Base-by-base conservation (phyloP, 495 filamentous ascomycete genomes). In the Lasiosphaeria ovina region DNA sequence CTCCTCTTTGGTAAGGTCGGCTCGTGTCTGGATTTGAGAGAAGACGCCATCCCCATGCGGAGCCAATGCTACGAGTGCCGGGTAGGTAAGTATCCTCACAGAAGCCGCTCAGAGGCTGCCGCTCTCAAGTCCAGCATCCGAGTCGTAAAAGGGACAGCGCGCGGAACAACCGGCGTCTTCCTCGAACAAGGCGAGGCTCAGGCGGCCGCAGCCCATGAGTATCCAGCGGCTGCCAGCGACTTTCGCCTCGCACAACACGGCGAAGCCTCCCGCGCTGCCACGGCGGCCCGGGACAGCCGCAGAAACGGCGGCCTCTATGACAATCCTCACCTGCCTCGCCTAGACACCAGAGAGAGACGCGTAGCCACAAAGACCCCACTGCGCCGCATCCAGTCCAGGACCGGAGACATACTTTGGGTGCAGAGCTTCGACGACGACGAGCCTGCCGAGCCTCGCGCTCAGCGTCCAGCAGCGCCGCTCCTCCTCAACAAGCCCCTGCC, bases 401-500 rank as follows among this genome's bases (percentile, higher is more conserved):
- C 44, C 16, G 44, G 12, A 5, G 44, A 47, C 7, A 47, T 47
- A 9, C 16, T 11, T 4, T 47, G 7, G 8, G 6, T 4, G 11
- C 44, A 11, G 11, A 47, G 11, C 16, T 9, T 9, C 44, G 12
- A n/a, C 16, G 4, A 4, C 16, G 4, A 14, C 5, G 12, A 8
- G 8, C 38, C 38, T 42, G 38, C 1, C 44, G 12, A 5, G 44
- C 0, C 44, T 47, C 6, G 16, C 8, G 5, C 12, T 47, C 44
- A 5, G 11, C 12, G 54, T 31, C 57, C 62, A 56, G 42, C 49
- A 56, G 40, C 50, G 33, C 16, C 9, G 35, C 57, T 55, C 45
- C 36, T 54, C 53, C 59, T 52, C 53, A 60, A 56, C 58, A 51
- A 54, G 56, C 58, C 53, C 55, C 57, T 16, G 24, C 33, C 55